Evolutionary conservation across 768 basidiomycete genomes (phyloP).

Genomic region (Auricularia cornea): DNA sequence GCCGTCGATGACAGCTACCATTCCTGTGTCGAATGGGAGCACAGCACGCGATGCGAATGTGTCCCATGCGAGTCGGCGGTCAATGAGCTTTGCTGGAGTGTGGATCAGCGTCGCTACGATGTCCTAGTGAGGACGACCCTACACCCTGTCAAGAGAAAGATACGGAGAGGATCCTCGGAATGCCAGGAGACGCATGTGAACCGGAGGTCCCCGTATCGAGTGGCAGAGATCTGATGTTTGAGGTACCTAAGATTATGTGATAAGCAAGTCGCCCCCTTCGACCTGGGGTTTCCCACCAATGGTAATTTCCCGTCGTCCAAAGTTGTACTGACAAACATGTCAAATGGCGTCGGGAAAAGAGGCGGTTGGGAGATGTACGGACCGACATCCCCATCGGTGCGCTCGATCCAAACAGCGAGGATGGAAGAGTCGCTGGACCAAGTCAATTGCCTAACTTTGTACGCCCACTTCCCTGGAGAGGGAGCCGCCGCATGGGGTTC

Average conservation of each 20-base stretch:
- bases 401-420: conserved; percentile 77
- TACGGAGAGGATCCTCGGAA: conserved; percentile 60
- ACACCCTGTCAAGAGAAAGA: conserved; percentile 66
- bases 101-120: neutral
- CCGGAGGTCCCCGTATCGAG: conserved; percentile 29
- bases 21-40: conserved; percentile 70
- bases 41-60: conserved; percentile 51
- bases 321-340: conserved; percentile 57
- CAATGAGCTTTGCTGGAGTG: conserved; percentile 38
- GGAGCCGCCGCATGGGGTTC: conserved; percentile 21
- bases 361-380: conserved; percentile 17
- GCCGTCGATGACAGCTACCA: conserved; percentile 85
- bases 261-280: neutral
- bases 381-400: conserved; percentile 63
- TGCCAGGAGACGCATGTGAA: conserved; percentile 83
- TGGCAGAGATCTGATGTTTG: conserved; percentile 74
- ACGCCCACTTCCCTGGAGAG: conserved; percentile 42
- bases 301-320: conserved; percentile 92
- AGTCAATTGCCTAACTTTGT: conserved; percentile 61
- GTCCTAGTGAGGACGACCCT: conserved; percentile 18
- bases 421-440: conserved; percentile 91
- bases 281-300: conserved; percentile 49
- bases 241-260: conserved; percentile 55
- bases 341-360: neutral
- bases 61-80: conserved; percentile 68